Evolutionary conservation across 768 basidiomycete species (phyloP).

Genomic region (Tremella fuciformis): DNA sequence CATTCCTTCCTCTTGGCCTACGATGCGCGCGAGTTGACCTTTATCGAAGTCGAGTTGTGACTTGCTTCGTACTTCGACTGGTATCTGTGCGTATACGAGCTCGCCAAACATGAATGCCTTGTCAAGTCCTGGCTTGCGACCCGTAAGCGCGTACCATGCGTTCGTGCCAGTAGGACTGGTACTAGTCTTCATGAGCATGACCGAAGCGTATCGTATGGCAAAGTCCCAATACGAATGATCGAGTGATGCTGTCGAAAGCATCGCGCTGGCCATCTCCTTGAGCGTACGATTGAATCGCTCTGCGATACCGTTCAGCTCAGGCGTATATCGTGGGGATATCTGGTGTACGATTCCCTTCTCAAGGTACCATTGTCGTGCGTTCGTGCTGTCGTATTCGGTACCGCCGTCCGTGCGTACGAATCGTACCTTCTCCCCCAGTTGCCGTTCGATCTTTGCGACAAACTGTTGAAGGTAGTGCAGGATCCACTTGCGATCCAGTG

Average conservation of each 20-base stretch:
- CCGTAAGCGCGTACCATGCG: conserved; percentile 5
- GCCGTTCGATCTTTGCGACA: conserved; percentile 6
- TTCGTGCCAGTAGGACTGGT: not conserved
- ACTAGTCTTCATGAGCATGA: conserved; percentile 11
- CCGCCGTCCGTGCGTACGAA: conserved; percentile 27
- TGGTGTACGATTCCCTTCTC: conserved; percentile 13
- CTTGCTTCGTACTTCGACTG: conserved; percentile 16
- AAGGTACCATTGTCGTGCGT: conserved; percentile 1
- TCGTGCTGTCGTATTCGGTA: conserved; percentile 9
- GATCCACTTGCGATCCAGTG: conserved; percentile 1
- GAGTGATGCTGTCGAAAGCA: conserved; percentile 13
- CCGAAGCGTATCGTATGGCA: conserved; percentile 11
- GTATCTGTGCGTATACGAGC: conserved; percentile 7
- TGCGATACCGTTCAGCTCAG: conserved; percentile 15
- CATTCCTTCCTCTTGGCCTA: conserved; percentile 10
- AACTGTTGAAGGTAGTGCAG: conserved; percentile 1
- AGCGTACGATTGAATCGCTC: conserved; percentile 27
- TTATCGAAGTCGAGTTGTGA: not conserved
- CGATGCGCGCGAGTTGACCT: conserved; percentile 1
- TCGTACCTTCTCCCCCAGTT: conserved; percentile 14
- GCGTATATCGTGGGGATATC: conserved; percentile 15
- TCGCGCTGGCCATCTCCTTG: conserved; percentile 24
- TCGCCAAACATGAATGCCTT: conserved; percentile 13
- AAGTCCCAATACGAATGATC: conserved; percentile 17
- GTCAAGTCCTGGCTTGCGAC: conserved; percentile 4